Evolutionary conservation across 1,284 basidiomycete genomes (phyloP), one percentile per base, ranked within the genome.

Genomic region (Dichomitus squalens): DNA sequence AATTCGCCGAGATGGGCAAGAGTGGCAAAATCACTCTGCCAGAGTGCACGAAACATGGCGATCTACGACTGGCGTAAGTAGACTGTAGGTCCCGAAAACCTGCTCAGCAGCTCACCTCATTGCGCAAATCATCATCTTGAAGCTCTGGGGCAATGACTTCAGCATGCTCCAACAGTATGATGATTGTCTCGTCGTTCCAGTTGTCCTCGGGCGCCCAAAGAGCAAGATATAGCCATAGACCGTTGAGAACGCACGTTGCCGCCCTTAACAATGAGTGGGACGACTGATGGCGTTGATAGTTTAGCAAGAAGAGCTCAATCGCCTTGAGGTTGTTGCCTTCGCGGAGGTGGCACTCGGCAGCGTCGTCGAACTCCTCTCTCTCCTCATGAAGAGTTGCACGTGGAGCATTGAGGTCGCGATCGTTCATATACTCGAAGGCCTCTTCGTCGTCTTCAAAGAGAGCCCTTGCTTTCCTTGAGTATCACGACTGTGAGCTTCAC

Each of bases 401-500:
- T 16, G 81, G 78, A 11, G 78, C 64, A 55, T 84, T 80, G 6
- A 90, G 73, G 27, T 78, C 81, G 49, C 77, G 79, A 8, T 83
- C 78, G 55, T 85, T 79, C 43, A 85, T 76, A 58, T 85, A 90
- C 41, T 83, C 79, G 9, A 87, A 60, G 20, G 78, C 75, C 16
- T 86, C 82, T 21, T 88, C 80, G 0, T 75, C 67, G 1, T 78
- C 73, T 0, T 71, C 58, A 64, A 90, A 90, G 0, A 90, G 68
- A 1, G 63, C 60, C 14, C 66, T 68, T 8, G 81, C 76, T 72
- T 80, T 76, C 60, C 87, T 84, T 58, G 6, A 57, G 23, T 3
- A 23, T n/a, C n/a, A n/a, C n/a, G n/a, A n/a, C n/a, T n/a, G n/a
- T n/a, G n/a, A n/a, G n/a, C n/a, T n/a, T n/a, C n/a, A n/a, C n/a